Percentiles rank a stretch among this genome's conserved stretches.
Evolutionary conservation across 495 filamentous ascomycete species (phyloP).

Genomic region (Acidiella bohemica): DNA sequence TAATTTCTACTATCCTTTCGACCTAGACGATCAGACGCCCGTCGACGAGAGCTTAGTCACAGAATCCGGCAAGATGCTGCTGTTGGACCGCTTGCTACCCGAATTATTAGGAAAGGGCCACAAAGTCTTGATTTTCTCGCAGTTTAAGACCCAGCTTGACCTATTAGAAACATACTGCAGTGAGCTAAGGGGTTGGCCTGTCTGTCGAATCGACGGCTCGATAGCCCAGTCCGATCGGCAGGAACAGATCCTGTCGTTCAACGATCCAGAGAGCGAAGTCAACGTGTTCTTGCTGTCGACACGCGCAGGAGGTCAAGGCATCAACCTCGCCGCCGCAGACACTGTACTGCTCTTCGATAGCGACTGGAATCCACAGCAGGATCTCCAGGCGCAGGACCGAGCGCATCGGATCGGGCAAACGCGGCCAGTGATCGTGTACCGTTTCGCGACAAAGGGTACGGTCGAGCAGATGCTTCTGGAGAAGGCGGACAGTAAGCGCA

Average conservation of each 20-base stretch:
- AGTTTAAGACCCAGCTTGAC: constrained; percentile 89
- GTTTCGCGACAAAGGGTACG: constrained; percentile 82
- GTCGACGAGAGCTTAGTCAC: constrained; percentile 71
- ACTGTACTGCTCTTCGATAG: constrained; percentile 65
- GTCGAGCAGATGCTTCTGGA: constrained; percentile 82
- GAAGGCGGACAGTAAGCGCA: constrained; percentile 83
- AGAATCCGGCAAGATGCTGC: constrained; percentile 84
- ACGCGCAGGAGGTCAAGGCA: constrained; percentile 84
- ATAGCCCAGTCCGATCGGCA: constrained; percentile 69
- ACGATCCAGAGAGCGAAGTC: constrained; percentile 30
- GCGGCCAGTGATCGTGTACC: constrained; percentile 83
- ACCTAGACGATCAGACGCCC: constrained; percentile 28
- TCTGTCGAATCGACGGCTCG: constrained; percentile 86
- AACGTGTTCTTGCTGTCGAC: constrained; percentile 82
- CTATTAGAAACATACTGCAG: constrained; percentile 76
- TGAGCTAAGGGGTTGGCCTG: constrained; percentile 55
- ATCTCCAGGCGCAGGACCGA: constrained; percentile 90
- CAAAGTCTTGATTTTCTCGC: constrained; percentile 90
- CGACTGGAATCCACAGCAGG: constrained; percentile 97
- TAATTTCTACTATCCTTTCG: constrained; percentile 90
- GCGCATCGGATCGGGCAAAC: constrained; percentile 92
- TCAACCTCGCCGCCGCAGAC: constrained; percentile 66
- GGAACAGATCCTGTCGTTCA: constrained; percentile 76
- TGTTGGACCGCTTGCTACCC: constrained; percentile 76
- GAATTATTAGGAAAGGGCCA: constrained; percentile 61